These are phyloP conservation scores for Verticillium nubilum DNA, from an alignment of 2,329 filamentous ascomycete species.

Conservation along the genomic window DNA sequence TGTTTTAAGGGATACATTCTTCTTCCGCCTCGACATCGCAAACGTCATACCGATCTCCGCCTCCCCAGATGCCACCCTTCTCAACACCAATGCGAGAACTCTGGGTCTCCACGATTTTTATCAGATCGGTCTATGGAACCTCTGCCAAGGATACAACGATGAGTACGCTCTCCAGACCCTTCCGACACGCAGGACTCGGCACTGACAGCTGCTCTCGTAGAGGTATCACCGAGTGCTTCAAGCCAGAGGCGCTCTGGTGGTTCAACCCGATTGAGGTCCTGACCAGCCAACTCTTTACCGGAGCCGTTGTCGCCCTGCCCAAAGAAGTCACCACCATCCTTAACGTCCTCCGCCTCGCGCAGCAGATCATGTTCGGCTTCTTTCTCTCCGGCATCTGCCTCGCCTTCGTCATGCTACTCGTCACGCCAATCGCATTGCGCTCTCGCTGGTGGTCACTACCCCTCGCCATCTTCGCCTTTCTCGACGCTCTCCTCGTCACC, in stretches of 20 bases:
- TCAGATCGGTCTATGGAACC: slow-evolving; percentile 86
- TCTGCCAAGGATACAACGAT: slow-evolving; percentile 77
- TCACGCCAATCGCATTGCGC: slow-evolving; percentile 50
- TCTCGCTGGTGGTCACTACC: slow-evolving; percentile 59
- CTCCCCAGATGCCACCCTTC: slow-evolving; percentile 61
- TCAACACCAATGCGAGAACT: slow-evolving; percentile 82
- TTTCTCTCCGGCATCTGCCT: slow-evolving; percentile 70
- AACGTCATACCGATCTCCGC: slow-evolving; percentile 72
- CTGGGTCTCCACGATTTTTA: slow-evolving; percentile 93
- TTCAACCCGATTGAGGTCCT: slow-evolving; percentile 87
- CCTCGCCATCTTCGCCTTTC: slow-evolving; percentile 61
- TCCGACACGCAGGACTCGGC: not conserved
- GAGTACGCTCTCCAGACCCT: slow-evolving; percentile 30
- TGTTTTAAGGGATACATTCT: slow-evolving; percentile 67
- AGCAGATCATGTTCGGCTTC: slow-evolving; percentile 83
- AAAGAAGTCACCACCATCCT: slow-evolving; percentile 68
- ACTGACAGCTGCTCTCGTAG: slow-evolving; percentile 42
- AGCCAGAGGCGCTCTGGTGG: slow-evolving; percentile 69
- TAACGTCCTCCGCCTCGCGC: slow-evolving; percentile 66
- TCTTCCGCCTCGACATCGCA: slow-evolving; percentile 77
- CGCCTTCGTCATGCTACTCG: slow-evolving; percentile 66
- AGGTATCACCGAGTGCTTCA: slow-evolving; percentile 72
- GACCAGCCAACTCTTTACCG: slow-evolving; percentile 70
- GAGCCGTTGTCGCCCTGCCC: slow-evolving; percentile 78
- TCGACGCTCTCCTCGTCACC: slow-evolving; percentile 61